These are phyloP conservation scores for Rhizoclosmatium sp. DNA, from an alignment of 192 early-diverging fungal species.

Conservation along the genomic window DNA sequence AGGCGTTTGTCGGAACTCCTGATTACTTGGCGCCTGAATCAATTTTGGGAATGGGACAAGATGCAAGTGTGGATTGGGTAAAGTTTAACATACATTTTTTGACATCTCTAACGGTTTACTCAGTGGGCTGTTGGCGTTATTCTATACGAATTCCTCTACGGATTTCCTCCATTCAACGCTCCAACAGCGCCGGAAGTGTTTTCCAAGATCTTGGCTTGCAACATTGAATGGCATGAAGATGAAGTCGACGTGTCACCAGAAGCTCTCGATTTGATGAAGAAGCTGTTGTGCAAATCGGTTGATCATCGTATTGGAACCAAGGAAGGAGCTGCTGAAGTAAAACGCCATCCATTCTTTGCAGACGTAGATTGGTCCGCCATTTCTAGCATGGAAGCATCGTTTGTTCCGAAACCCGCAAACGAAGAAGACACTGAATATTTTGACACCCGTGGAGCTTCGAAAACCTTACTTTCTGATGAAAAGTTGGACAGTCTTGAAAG, in stretches of 20 bases:
- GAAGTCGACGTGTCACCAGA: slow-evolving; percentile 75
- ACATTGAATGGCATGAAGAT: slow-evolving; percentile 79
- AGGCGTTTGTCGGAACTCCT: slow-evolving; percentile 83
- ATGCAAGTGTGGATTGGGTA: slow-evolving; percentile 89
- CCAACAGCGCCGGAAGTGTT: slow-evolving; percentile 80
- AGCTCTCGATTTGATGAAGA: slow-evolving; percentile 82
- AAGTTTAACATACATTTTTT: slow-evolving; percentile 31
- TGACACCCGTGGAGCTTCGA: slow-evolving; percentile 80
- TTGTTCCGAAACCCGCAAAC: slow-evolving; percentile 79
- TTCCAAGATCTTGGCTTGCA: slow-evolving; percentile 79
- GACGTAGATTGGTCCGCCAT: slow-evolving; percentile 77
- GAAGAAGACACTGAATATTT: slow-evolving; percentile 94
- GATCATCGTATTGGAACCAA: slow-evolving; percentile 69
- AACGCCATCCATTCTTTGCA: slow-evolving; percentile 76
- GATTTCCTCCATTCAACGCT: slow-evolving; percentile 85
- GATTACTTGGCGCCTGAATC: slow-evolving; percentile 90
- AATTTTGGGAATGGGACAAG: slow-evolving; percentile 84
- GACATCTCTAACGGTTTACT: slow-evolving; percentile 30
- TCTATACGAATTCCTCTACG: slow-evolving; percentile 85
- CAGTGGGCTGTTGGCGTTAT: slow-evolving; percentile 90
- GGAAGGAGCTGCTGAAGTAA: slow-evolving; percentile 79
- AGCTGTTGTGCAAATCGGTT: slow-evolving; percentile 69
- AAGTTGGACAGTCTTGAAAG: slow-evolving; percentile 12
- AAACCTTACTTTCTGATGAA: slow-evolving; percentile 42
- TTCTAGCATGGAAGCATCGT: slow-evolving; percentile 69